Evolutionary conservation across 2,329 filamentous ascomycete species (phyloP), one percentile per base, ranked within the genome.

Genomic region (Clonostachys sp.): DNA sequence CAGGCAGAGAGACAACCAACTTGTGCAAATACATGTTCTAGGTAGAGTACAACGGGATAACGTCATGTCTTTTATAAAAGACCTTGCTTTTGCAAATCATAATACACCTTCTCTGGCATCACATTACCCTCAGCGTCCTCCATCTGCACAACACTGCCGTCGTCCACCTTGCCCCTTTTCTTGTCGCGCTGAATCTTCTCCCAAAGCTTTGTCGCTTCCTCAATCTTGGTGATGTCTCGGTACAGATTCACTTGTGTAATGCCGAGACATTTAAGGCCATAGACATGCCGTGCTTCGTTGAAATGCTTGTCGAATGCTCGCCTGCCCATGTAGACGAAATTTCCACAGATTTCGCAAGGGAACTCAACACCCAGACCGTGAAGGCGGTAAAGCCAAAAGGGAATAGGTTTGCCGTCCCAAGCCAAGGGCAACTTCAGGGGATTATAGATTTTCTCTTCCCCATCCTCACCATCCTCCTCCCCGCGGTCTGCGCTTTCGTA

Each of bases 361-460:
- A 96, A 96, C 58, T 99, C 94, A 12, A 96, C 91, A 9, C 94
- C 94, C 24, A 99, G 74, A 2, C 94, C 94, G 62, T 99, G 94
- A 14, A 99, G 78, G 57, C 96, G 94, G 76, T 97, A 99, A 14
- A 99, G 79, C 94, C 94, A 99, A 74, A 94, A 99, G 1, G 95
- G 94, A 58, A 99, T 99, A 0, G 95, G 94, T 63, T 99, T 99
- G 57, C 95, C 94, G 56, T 99, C 94, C 95, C 95, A 99, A 3
- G 90, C 92, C 8, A 99, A 78, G 0, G 94, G 94, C 3, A 99
- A 77, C 63, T 99, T 99, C 55, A 99, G 78, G 1, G 94, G 94
- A 65, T 99, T 99, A 75, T 97, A 96, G 50, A 97, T 88, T 62
- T 85, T 91, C 54, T 96, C 91, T 41, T 92, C 89, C 38, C 84